These are phyloP conservation scores for Coffea canephora DNA, from an alignment of 257 asterid species.

Conservation along the genomic window DNA sequence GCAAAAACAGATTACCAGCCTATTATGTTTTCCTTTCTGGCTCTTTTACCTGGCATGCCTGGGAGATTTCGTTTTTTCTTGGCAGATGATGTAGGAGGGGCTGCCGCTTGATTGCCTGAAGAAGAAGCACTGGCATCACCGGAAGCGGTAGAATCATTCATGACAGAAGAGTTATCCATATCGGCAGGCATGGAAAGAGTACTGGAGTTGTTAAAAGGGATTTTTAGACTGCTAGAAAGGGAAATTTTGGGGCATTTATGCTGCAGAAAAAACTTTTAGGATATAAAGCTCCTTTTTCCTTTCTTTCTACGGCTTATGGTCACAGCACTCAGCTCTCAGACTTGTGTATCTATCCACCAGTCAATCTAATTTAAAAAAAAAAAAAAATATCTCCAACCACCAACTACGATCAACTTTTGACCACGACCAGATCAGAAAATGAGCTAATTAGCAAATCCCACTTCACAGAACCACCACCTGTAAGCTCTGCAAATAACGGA, in stretches of 20 bases:
- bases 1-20: neutral
- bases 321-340: constrained; percentile 9
- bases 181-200: constrained; percentile 22
- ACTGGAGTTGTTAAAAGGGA: constrained; percentile 4
- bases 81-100: constrained; percentile 35
- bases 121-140: constrained; percentile 35
- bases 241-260: constrained; percentile 27
- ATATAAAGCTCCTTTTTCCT: constrained; percentile 10
- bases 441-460: constrained; percentile 20
- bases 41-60: constrained; percentile 80
- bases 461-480: constrained; percentile 14
- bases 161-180: constrained; percentile 22
- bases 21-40: too few species aligned
- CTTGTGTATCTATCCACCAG: constrained; percentile 18
- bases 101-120: constrained; percentile 28
- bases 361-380: constrained; percentile 15
- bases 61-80: constrained; percentile 87
- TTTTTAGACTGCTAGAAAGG: constrained; percentile 21
- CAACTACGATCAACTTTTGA: constrained; percentile 18
- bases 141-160: constrained; percentile 33
- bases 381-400: constrained; percentile 12
- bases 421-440: constrained; percentile 21
- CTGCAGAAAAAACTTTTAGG: constrained; percentile 14
- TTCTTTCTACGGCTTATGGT: constrained; percentile 3
- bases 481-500: constrained; percentile 1